Evolutionary conservation across 148 eudicot species (phyloP).

Genomic region (Camellia lanceoleosa): DNA sequence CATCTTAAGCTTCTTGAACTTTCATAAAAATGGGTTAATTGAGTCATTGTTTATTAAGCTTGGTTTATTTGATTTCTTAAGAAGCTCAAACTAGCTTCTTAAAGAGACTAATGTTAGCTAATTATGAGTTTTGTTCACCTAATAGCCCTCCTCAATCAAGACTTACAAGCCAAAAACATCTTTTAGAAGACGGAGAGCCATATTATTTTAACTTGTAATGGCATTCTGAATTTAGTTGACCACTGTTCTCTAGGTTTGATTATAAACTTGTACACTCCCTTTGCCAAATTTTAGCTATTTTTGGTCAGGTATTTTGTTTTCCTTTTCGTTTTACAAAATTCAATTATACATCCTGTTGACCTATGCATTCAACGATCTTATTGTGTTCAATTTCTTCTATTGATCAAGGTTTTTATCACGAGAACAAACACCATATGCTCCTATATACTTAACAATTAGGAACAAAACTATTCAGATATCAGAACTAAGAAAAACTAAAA

Average conservation of each 20-base stretch:
- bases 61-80: neutral
- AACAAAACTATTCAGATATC: too few species aligned
- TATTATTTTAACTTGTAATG: neutral
- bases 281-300: neutral
- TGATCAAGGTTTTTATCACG: too few species aligned
- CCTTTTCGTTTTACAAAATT: too few species aligned
- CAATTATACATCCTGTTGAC: too few species aligned
- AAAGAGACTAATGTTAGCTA: neutral
- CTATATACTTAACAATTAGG: too few species aligned
- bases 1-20: neutral
- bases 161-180: neutral
- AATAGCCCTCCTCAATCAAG: neutral
- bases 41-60: neutral
- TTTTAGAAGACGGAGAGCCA: neutral
- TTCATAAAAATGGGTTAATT: neutral
- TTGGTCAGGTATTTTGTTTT: neutral
- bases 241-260: neutral
- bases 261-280: neutral
- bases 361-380: too few species aligned
- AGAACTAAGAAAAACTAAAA: too few species aligned
- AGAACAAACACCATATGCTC: too few species aligned
- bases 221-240: neutral
- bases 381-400: too few species aligned
- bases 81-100: neutral
- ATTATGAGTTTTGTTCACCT: conserved; percentile 3